A percentile compares a stretch with the other conserved stretches of the same genome.
Conservation (phyloP, 306 rosid genomes). For the Citrullus amarus region DNA sequence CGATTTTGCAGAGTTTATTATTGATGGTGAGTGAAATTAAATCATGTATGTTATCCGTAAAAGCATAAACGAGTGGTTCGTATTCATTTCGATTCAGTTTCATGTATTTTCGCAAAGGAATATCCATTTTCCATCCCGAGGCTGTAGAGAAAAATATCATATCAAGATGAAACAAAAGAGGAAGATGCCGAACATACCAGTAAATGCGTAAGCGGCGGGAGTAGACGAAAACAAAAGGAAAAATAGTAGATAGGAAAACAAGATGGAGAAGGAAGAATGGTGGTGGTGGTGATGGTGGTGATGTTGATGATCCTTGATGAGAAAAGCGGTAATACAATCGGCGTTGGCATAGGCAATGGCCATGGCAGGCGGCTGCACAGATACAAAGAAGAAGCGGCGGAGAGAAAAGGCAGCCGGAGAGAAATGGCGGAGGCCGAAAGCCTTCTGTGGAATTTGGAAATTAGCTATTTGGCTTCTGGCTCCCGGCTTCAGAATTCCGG, state of each 20-base stretch:
- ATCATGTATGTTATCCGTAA: neutral
- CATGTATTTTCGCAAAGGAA: neutral
- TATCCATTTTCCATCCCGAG: neutral
- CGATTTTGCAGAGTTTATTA: neutral
- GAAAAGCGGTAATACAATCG: neutral
- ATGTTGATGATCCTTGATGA: neutral
- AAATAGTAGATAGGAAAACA: slow-evolving; percentile 14
- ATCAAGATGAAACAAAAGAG: neutral
- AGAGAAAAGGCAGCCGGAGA: neutral
- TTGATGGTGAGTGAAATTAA: neutral
- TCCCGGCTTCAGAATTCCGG: neutral
- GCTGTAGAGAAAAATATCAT: neutral
- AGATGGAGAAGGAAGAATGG: neutral
- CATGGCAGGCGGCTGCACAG: neutral
- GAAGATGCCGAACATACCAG: slow-evolving; percentile 22
- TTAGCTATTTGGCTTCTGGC: neutral
- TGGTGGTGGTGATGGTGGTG: neutral
- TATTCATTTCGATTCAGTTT: neutral
- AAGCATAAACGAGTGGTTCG: neutral
- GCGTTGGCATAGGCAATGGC: neutral
- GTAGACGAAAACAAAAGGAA: slow-evolving; percentile 15
- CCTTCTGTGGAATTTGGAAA: neutral
- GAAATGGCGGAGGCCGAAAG: neutral
- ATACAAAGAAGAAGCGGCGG: neutral
- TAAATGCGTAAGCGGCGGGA: slow-evolving; percentile 20